Conservation (phyloP, 2,329 filamentous ascomycete species). For the Sphaerostilbella broomeana region DNA sequence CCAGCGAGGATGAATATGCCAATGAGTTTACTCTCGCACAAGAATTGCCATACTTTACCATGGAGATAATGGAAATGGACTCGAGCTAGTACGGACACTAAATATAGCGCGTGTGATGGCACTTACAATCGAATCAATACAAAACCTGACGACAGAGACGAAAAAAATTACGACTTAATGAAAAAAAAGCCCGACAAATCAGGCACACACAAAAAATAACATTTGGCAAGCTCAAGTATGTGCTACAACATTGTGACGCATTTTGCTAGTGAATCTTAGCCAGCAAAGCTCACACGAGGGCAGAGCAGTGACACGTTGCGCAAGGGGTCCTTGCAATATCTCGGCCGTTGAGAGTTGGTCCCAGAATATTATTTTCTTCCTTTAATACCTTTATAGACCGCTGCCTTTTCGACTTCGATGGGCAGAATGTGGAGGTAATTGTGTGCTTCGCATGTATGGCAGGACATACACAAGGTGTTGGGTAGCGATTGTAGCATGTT, state of each 20-base stretch:
- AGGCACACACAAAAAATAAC: too few relatives aligned
- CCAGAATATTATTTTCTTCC: constrained; percentile 6
- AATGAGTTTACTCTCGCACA: constrained; percentile 37
- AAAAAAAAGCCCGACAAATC: too few relatives aligned
- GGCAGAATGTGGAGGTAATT: constrained; percentile 2
- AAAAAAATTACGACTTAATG: constrained; percentile 11
- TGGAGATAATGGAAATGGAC: constrained; percentile 47
- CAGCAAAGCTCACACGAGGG: too few relatives aligned
- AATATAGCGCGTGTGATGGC: not conserved
- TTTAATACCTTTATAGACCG: constrained; percentile 23
- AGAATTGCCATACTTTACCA: constrained; percentile 44
- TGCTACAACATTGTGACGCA: too few relatives aligned
- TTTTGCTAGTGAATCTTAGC: too few relatives aligned
- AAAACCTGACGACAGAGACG: constrained; percentile 5
- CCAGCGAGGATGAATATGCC: constrained; percentile 38
- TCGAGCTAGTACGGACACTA: constrained; percentile 24
- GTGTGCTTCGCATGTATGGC: not conserved
- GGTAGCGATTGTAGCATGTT: not conserved
- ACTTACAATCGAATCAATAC: constrained; percentile 3
- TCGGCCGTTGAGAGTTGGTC: too few relatives aligned
- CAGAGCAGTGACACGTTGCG: too few relatives aligned
- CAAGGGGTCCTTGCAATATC: too few relatives aligned
- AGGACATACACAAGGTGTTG: not conserved
- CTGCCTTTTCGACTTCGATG: constrained; percentile 13
- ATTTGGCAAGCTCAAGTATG: too few relatives aligned